Conservation (phyloP, 495 filamentous ascomycete species). For the Hypomontagnella monticulosa region DNA sequence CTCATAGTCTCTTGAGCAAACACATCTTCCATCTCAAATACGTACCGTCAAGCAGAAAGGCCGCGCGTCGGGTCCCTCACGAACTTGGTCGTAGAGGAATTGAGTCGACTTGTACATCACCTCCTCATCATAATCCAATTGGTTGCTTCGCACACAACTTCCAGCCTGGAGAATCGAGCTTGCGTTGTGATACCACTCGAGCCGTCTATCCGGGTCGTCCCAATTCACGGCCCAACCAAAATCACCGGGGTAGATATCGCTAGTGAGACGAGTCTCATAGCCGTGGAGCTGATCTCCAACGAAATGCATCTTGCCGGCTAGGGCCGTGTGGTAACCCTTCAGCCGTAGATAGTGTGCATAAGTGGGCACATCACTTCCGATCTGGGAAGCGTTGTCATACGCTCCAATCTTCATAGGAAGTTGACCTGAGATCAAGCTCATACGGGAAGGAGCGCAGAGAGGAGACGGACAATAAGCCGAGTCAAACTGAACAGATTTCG, state of each 20-base stretch:
- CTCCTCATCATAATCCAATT: constrained; percentile 94
- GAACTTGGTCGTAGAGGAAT: constrained; percentile 84
- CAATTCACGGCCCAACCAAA: constrained; percentile 91
- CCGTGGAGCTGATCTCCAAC: constrained; percentile 92
- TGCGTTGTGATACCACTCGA: constrained; percentile 94
- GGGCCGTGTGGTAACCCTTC: constrained; percentile 84
- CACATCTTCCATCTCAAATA: not conserved
- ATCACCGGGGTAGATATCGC: constrained; percentile 91
- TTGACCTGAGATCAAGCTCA: constrained; percentile 88
- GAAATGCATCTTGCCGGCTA: constrained; percentile 96
- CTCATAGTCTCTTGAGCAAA: not conserved
- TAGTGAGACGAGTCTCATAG: constrained; percentile 87
- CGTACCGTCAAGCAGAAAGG: constrained; percentile 82
- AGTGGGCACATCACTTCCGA: constrained; percentile 79
- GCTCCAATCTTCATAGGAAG: constrained; percentile 86
- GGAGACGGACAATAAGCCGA: constrained; percentile 90
- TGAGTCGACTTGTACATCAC: constrained; percentile 86
- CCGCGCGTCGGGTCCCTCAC: constrained; percentile 69
- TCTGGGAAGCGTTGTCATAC: constrained; percentile 84
- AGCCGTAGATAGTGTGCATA: constrained; percentile 89
- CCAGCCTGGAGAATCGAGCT: constrained; percentile 88
- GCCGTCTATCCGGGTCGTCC: constrained; percentile 83
- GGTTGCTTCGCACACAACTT: constrained; percentile 83
- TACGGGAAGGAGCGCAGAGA: constrained; percentile 86
- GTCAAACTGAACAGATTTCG: constrained; percentile 82